Evolutionary conservation across 1,284 basidiomycete species (phyloP), one percentile per base, ranked within the genome.

Genomic region (Coniferiporia weirii): DNA sequence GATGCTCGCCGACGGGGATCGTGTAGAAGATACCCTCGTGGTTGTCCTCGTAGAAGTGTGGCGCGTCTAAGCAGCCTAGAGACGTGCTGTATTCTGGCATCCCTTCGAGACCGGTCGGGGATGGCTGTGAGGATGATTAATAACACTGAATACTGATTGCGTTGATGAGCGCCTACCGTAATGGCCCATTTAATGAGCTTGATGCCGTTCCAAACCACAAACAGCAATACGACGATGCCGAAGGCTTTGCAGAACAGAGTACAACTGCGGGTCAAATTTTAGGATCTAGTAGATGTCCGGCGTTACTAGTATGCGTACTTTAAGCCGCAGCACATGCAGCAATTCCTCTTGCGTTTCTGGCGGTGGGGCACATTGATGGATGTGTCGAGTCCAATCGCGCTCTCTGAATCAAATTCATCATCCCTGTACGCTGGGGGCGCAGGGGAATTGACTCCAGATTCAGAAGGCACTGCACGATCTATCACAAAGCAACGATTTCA

Each of bases 61-160:
- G 70, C 19, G 56, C 77, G 50, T 69, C 61, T 5, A 71, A 61
- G 66, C 82, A 84, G 3, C 79, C 79, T 0, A 83, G 73, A 7
- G 80, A 80, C 1, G 70, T 75, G 67, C 79, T 77, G 72, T 76
- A 85, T 35, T 69, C 72, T 0, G 82, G 82, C 77, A 83, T 79
- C 32, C 71, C 68, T 63, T 84, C 81, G 4, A 83, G 69, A 13
- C 80, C 80, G 38, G 77, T 78, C 0, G 76, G 75, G 1, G 72
- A 65, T 45, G 78, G 76, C 82, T 27, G 27, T 83, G 63, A 15
- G 40, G 10, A 43, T 35, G 3, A n/a, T 10, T 38, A 13, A 38
- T 38, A 17, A 3, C 12, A 47, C 4, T 36, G 27, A 38, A 27
- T 32, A 17, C 46, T 8, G 44, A 44, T 15, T 15, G 45, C 45